Conservation (phyloP, 2,329 filamentous ascomycete genomes). For the Alternaria sp. region DNA sequence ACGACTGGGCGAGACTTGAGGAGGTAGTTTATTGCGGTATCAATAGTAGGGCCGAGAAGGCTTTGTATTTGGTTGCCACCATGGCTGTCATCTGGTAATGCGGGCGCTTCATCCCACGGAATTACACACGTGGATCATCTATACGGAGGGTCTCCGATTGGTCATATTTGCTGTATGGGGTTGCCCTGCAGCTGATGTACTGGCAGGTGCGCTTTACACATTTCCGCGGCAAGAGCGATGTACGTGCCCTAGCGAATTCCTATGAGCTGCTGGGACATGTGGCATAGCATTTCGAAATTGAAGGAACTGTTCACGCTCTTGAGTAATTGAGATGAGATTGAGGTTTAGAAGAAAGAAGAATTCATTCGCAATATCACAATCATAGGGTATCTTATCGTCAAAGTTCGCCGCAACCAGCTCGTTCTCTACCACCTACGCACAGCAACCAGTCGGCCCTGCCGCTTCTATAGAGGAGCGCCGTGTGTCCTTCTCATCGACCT, state of each 20-base stretch:
- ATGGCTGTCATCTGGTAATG: neutral
- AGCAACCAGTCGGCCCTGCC: conserved; percentile 40
- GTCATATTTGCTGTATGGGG: neutral
- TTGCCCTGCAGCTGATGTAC: neutral
- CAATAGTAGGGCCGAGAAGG: neutral
- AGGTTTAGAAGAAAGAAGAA: neutral
- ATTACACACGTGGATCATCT: neutral
- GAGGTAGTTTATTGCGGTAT: neutral
- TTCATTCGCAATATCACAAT: conserved; percentile 2
- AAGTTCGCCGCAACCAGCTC: neutral
- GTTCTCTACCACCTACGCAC: conserved; percentile 18
- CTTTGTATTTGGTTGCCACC: neutral
- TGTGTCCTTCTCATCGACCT: conserved; percentile 32
- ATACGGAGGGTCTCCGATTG: neutral
- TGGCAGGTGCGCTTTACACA: neutral
- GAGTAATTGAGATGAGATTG: no score
- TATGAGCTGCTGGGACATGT: neutral
- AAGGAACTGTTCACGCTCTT: no score
- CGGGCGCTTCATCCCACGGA: neutral
- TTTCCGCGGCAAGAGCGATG: neutral
- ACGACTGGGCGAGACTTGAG: neutral
- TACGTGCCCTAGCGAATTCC: neutral
- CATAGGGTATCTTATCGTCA: conserved; percentile 10
- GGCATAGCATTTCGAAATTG: fast-evolving
- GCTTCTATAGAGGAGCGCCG: conserved; percentile 26